Percentiles rank a stretch among this genome's conserved stretches.
Conservation (phyloP, 148 eudicot genomes). For the Agrostemma githago region DNA sequence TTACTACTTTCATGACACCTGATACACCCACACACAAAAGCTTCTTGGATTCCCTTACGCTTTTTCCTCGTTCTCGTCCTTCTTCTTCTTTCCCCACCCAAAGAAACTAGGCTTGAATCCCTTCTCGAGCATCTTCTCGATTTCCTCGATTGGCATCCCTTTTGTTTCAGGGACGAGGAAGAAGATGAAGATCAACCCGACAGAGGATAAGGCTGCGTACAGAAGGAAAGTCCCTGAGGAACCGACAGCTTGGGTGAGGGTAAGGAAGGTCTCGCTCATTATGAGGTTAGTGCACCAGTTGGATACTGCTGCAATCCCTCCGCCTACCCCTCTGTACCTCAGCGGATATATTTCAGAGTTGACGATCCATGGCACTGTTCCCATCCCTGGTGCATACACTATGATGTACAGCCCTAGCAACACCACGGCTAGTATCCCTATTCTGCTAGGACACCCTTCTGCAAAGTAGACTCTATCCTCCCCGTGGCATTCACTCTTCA, state of each 20-base stretch:
- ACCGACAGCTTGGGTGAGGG: constrained; percentile 56
- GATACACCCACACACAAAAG: not conserved
- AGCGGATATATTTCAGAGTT: constrained; percentile 86
- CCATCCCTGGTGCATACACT: constrained; percentile 80
- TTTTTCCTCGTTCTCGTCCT: constrained; percentile 6
- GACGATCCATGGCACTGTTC: constrained; percentile 82
- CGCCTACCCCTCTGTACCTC: constrained; percentile 60
- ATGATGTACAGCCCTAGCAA: constrained; percentile 65
- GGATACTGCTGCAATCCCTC: constrained; percentile 69
- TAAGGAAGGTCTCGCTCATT: constrained; percentile 61
- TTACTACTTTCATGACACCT: not conserved
- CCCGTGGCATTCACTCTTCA: constrained; percentile 36
- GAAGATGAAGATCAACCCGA: constrained; percentile 49
- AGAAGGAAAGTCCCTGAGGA: constrained; percentile 62
- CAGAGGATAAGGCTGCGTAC: constrained; percentile 46
- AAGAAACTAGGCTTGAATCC: constrained; percentile 52
- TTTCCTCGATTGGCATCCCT: constrained; percentile 69
- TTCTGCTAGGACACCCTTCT: constrained; percentile 71
- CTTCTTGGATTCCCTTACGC: not conserved
- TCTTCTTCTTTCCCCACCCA: constrained; percentile 15
- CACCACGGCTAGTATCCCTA: constrained; percentile 55
- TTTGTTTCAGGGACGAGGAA: constrained; percentile 78
- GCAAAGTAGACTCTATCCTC: constrained; percentile 62
- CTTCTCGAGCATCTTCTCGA: constrained; percentile 71
- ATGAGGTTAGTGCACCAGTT: constrained; percentile 71